Evolutionary conservation across 192 early-diverging fungal species (phyloP), one percentile per base, ranked within the genome.

Genomic region (Chytriomyces sp.): DNA sequence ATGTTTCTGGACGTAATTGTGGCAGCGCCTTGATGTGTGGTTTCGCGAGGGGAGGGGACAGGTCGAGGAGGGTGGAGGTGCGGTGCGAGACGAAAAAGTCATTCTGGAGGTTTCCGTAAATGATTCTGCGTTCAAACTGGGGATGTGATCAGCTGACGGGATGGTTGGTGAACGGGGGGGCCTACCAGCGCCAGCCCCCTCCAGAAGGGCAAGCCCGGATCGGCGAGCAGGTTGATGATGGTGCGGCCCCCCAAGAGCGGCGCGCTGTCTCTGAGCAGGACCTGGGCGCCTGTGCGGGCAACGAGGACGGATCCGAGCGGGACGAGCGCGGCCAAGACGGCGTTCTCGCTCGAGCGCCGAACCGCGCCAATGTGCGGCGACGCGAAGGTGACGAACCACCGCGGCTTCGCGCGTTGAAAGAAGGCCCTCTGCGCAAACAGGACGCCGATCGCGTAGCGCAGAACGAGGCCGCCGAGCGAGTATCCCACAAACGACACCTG

Each of bases 401-500:
- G 25, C 22, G 84, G 82, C 0, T 10, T 31, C 32, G 76, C 72
- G 17, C 6, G 19, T 3, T 36, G n/a, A 2, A 39, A 58, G 3
- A 71, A 22, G 28, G 40, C 14, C 22, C 76, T 71, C 6, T 36
- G 64, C 0, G 79, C 76, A 38, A 74, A 80, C 28, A 86, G 67
- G 8, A 78, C 72, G 22, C 85, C 85, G 41, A 81, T 60, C 0
- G 76, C 80, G 65, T 83, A 86, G 31, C 85, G 66, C 34, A 78
- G n/a, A 14, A 86, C 59, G 28, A 86, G 76, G 1, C 85, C 85
- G 52, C 85, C 85, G 6, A 82, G 59, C 0, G 81, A 83, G 65
- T 86, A 86, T 7, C 85, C 85, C 25, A 86, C 71, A 39, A 86
- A 78, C 1, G 82, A 84, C n/a, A 86, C 62, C 32, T 71, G 55